phyloP scores from a whole-genome alignment of 2,329 filamentous ascomycete genomes.

The Colletotrichum graminicola region DNA sequence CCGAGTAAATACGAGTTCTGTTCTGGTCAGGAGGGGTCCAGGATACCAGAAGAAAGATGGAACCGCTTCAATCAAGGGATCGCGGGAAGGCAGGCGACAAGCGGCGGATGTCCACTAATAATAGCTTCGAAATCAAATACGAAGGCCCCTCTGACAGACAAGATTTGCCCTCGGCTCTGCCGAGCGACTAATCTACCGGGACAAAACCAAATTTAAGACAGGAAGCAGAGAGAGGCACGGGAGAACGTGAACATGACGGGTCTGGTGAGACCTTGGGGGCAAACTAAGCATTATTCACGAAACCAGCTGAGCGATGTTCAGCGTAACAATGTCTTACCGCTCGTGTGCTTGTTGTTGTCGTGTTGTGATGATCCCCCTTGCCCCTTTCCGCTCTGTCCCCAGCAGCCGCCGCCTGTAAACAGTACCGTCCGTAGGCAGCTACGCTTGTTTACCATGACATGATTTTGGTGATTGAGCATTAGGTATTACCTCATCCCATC shows the following conservation, averaged over 20 bases:
- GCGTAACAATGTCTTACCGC: slow-evolving; percentile 31
- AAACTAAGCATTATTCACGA: slow-evolving; percentile 26
- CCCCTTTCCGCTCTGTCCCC: slow-evolving; percentile 5
- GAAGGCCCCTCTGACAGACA: slow-evolving; percentile 19
- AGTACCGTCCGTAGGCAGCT: slow-evolving; percentile 3
- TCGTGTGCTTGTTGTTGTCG: slow-evolving; percentile 11
- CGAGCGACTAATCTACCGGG: slow-evolving; percentile 9
- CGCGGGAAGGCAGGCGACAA: slow-evolving; percentile 8
- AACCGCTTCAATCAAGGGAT: slow-evolving; percentile 20
- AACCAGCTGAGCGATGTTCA: slow-evolving; percentile 26
- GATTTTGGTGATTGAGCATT: slow-evolving; percentile 18
- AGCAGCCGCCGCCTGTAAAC: neutral
- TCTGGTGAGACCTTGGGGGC: slow-evolving; percentile 30
- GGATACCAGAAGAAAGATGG: slow-evolving; percentile 12
- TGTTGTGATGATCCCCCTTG: slow-evolving; percentile 22
- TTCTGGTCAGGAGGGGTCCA: slow-evolving; percentile 25
- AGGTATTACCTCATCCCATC: slow-evolving; percentile 15
- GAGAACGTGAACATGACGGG: slow-evolving; percentile 27
- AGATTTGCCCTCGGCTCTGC: slow-evolving; percentile 29
- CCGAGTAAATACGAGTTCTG: slow-evolving; percentile 31
- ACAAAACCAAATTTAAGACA: slow-evolving; percentile 28
- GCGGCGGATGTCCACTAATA: slow-evolving; percentile 35
- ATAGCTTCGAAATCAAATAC: slow-evolving; percentile 31
- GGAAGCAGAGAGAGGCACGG: slow-evolving; percentile 19
- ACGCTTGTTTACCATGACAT: slow-evolving; percentile 33